phyloP scores from a whole-genome alignment of 345 rosid genomes.

The Arabis hirsuta region DNA sequence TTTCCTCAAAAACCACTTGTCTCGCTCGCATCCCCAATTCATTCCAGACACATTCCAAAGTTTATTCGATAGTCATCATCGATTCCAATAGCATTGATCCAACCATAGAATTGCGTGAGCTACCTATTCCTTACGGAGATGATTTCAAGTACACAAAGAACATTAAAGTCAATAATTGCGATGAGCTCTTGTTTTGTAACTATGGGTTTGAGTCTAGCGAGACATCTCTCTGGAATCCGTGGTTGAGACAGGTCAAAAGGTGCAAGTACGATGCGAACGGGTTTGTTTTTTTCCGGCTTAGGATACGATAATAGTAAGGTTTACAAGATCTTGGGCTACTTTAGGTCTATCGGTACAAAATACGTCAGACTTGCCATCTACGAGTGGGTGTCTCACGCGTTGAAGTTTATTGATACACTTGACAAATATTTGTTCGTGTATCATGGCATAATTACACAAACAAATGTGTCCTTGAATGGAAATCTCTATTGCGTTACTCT shows the following conservation, averaged over 20 bases:
- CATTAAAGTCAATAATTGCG: neutral
- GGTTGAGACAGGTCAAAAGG: neutral
- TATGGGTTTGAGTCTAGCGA: neutral
- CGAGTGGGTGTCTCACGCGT: slow-evolving; percentile 12
- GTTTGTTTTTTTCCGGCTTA: neutral
- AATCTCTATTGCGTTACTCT: slow-evolving; percentile 5
- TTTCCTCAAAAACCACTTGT: slow-evolving; percentile 17
- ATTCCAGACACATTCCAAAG: neutral
- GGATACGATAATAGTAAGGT: slow-evolving; percentile 4
- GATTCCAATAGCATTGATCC: too few species aligned
- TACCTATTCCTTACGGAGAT: too few species aligned
- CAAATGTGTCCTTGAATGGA: neutral
- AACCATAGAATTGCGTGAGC: too few species aligned
- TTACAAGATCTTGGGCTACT: slow-evolving; percentile 6
- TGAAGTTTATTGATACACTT: neutral
- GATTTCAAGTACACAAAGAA: neutral
- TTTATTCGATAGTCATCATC: too few species aligned
- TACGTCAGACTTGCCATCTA: neutral
- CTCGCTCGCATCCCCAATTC: slow-evolving; percentile 7
- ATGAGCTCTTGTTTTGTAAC: neutral
- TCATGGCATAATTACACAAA: neutral
- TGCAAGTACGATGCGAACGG: neutral
- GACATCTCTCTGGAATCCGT: neutral
- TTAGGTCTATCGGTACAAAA: neutral
- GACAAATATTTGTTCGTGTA: neutral